Percentiles rank a stretch among this genome's conserved stretches.
These are phyloP conservation scores for Phytophthora ohioensis DNA, from an alignment of 352 stramenopile species.

Conservation along the genomic window DNA sequence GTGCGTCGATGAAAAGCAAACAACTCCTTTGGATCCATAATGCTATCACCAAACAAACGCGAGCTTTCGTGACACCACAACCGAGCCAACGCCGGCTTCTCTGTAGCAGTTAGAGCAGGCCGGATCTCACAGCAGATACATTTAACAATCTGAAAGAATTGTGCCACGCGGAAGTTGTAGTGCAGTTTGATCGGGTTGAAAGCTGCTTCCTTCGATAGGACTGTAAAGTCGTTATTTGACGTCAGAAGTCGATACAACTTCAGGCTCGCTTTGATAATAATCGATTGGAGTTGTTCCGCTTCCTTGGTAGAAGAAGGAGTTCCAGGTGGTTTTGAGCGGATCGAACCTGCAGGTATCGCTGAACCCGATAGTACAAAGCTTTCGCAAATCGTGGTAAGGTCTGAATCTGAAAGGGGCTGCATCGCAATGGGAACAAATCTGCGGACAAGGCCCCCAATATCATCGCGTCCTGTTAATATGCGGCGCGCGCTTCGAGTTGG, in stretches of 20 bases:
- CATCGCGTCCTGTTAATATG: background rate
- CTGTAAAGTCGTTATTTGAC: constrained; percentile 41
- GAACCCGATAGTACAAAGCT: constrained; percentile 15
- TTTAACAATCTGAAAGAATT: constrained; percentile 58
- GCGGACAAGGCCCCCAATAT: constrained; percentile 39
- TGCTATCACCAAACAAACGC: constrained; percentile 60
- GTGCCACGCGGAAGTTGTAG: constrained; percentile 52
- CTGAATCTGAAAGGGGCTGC: constrained; percentile 42
- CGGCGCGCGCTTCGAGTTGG: background rate
- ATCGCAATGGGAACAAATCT: constrained; percentile 52
- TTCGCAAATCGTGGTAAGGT: constrained; percentile 64
- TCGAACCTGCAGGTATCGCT: background rate
- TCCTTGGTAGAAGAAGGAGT: constrained; percentile 36
- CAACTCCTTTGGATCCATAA: constrained; percentile 47
- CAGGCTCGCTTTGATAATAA: constrained; percentile 64
- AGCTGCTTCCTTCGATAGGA: constrained; percentile 12
- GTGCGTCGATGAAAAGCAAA: constrained; percentile 53
- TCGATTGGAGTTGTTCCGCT: constrained; percentile 41
- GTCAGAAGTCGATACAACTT: constrained; percentile 60
- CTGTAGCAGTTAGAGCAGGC: constrained; percentile 39
- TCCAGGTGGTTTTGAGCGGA: background rate
- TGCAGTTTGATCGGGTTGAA: constrained; percentile 51
- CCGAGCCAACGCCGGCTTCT: constrained; percentile 63
- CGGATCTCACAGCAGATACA: constrained; percentile 53
- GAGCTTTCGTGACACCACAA: constrained; percentile 80